Conservation (phyloP, 2,329 filamentous ascomycete species). For the Fusarium globosum region DNA sequence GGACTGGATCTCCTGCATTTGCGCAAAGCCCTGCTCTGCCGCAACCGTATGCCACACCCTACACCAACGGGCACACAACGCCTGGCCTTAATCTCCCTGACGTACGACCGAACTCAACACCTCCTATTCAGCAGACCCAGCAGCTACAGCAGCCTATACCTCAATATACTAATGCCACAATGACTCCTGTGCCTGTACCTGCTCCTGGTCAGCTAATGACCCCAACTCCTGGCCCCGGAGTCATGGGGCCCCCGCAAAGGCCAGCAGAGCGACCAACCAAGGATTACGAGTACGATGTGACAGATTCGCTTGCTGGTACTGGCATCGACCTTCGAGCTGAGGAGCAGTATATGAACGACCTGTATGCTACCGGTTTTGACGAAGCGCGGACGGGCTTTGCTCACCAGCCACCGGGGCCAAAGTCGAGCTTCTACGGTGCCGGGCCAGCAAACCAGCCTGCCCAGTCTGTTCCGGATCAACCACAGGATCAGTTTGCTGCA, state of each 20-base stretch:
- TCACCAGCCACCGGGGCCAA: slow-evolving; percentile 64
- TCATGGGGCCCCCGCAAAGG: slow-evolving; percentile 70
- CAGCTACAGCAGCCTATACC: slow-evolving; percentile 37
- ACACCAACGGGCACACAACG: slow-evolving; percentile 53
- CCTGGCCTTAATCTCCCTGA: slow-evolving; percentile 52
- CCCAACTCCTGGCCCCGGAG: slow-evolving; percentile 43
- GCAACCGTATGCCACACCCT: slow-evolving; percentile 51
- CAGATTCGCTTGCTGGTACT: slow-evolving; percentile 84
- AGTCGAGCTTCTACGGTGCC: slow-evolving; percentile 71
- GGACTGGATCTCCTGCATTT: slow-evolving; percentile 52
- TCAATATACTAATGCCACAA: slow-evolving; percentile 43
- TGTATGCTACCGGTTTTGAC: slow-evolving; percentile 66
- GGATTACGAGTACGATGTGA: slow-evolving; percentile 76
- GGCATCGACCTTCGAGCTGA: slow-evolving; percentile 90
- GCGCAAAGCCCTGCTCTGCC: slow-evolving; percentile 49
- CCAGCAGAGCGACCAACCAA: slow-evolving; percentile 72
- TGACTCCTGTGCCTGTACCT: slow-evolving; percentile 43
- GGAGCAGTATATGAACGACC: slow-evolving; percentile 80
- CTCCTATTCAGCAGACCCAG: slow-evolving; percentile 49
- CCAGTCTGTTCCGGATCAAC: slow-evolving; percentile 55
- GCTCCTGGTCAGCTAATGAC: slow-evolving; percentile 37
- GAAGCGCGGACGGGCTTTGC: slow-evolving; percentile 64
- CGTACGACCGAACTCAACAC: slow-evolving; percentile 47
- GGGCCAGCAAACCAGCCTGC: slow-evolving; percentile 74
- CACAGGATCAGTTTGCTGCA: slow-evolving; percentile 73